Conservation (phyloP, 257 asterid genomes). For the Capsicum pubescens region DNA sequence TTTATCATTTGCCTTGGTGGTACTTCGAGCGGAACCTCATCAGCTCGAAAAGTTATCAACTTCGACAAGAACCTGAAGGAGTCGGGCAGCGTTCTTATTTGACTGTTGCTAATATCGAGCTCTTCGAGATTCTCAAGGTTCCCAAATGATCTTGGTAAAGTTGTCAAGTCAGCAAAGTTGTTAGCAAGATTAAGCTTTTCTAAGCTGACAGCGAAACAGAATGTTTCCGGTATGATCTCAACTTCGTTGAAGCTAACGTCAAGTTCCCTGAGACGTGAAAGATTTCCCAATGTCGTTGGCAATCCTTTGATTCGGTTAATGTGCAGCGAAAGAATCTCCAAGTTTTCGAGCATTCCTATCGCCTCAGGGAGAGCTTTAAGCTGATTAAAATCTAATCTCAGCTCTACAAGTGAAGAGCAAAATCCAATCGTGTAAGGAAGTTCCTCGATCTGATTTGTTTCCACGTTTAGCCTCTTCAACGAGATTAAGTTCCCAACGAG, state of each 20-base stretch:
- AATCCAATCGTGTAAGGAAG: constrained; percentile 72
- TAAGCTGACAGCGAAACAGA: constrained; percentile 51
- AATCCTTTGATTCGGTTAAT: constrained; percentile 63
- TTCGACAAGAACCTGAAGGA: constrained; percentile 66
- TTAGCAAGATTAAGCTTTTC: constrained; percentile 66
- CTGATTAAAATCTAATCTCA: constrained; percentile 77
- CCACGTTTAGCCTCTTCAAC: constrained; percentile 59
- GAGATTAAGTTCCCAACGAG: constrained; percentile 58
- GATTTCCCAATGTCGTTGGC: constrained; percentile 71
- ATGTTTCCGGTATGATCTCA: constrained; percentile 67
- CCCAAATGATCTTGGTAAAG: constrained; percentile 73
- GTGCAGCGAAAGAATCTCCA: constrained; percentile 79
- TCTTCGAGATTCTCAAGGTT: constrained; percentile 74
- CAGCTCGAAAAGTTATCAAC: constrained; percentile 57
- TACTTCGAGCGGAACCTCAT: constrained; percentile 71
- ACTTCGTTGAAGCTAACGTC: constrained; percentile 87
- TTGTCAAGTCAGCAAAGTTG: constrained; percentile 73
- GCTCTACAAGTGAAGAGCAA: constrained; percentile 66
- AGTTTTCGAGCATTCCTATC: constrained; percentile 55
- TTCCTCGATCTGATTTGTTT: constrained; percentile 75
- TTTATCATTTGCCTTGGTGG: constrained; percentile 63
- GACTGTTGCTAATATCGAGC: constrained; percentile 74
- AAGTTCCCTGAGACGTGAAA: constrained; percentile 59
- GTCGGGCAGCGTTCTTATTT: constrained; percentile 68
- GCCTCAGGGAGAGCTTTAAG: constrained; percentile 80